Base-by-base conservation (phyloP, 257 asterid species). In the Gynochthodes officinalis region DNA sequence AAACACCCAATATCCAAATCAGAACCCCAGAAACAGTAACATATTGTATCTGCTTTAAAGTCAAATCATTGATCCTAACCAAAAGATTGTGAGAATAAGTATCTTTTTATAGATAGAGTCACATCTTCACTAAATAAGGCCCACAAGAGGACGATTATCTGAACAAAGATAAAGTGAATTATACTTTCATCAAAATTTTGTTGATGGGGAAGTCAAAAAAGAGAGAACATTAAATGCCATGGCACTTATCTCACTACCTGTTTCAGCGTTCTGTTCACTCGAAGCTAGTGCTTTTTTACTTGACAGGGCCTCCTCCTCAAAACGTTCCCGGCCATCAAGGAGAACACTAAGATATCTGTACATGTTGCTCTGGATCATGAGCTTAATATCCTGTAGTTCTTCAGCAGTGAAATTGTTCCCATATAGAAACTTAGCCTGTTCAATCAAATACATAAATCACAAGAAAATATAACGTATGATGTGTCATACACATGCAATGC, bases 311-410 rank as follows among this genome's bases (percentile, higher is more conserved):
- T 93, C 96, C 83, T 91, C 97, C 80, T 93, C 97, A 71, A 93
- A 93, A 61, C 89, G 96, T 82, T 93, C 98, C 18, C 98, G 88
- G n/a, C 95, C 96, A 65, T 93, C 98, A 30, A 93, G 98, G 52
- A 91, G 85, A 85, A 93, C 84, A 78, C 98, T 93, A 72, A 93
- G 90, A 73, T 91, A 93, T 76, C 81, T 91, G 86, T 93, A 93
- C 88, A 91, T 76, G 81, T 89, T 93, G 86, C 98, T 91, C 81
- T 93, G 98, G 62, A 93, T 91, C 96, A 93, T 89, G 73, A 91
- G 90, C 88, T 93, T 93, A 75, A 93, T 91, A 74, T 88, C 96
- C 85, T 88, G 95, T 74, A 82, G 81, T 79, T 93, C 98, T 80
- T 88, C 92, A 43, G 75, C 15, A 59, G 91, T 82, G 70, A 93